Conservation (phyloP, 768 basidiomycete species). For the Russula olivacea region DNA sequence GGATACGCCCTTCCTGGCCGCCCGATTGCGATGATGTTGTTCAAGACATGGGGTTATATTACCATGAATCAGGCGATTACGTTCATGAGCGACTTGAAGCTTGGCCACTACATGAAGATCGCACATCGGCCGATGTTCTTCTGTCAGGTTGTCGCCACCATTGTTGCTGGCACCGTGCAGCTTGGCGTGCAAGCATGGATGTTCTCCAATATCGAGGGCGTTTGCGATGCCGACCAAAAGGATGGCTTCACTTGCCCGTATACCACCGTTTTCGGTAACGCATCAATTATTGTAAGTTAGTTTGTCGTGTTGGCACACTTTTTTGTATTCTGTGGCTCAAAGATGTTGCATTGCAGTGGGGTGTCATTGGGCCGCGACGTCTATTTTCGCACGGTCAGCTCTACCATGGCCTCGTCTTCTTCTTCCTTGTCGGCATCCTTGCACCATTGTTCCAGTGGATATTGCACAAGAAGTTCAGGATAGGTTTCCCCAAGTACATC, state of each 20-base stretch:
- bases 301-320: not conserved
- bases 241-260: slow-evolving; percentile 65
- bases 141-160: slow-evolving; percentile 58
- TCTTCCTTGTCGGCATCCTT: slow-evolving; percentile 73
- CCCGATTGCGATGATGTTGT: slow-evolving; percentile 80
- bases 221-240: slow-evolving; percentile 49
- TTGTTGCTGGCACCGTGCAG: slow-evolving; percentile 66
- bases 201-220: slow-evolving; percentile 59
- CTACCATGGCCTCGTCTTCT: slow-evolving; percentile 44
- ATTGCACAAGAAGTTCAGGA: slow-evolving; percentile 29
- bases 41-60: slow-evolving; percentile 78
- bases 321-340: not conserved
- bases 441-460: slow-evolving; percentile 53
- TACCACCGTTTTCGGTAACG: slow-evolving; percentile 72
- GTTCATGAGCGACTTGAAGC: slow-evolving; percentile 74
- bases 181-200: slow-evolving; percentile 75
- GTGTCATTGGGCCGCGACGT: slow-evolving; percentile 70
- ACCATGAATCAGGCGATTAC: slow-evolving; percentile 60
- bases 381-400: slow-evolving; percentile 5
- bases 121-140: slow-evolving; percentile 70
- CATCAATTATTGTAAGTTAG: slow-evolving; percentile 59
- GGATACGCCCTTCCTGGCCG: slow-evolving; percentile 75
- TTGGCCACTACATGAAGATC: slow-evolving; percentile 67
- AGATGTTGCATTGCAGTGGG: slow-evolving; percentile 30
- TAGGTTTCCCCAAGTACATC: slow-evolving; percentile 47